These are phyloP conservation scores for Silene coronaria DNA, from an alignment of 179 eudicot species.

Conservation along the genomic window DNA sequence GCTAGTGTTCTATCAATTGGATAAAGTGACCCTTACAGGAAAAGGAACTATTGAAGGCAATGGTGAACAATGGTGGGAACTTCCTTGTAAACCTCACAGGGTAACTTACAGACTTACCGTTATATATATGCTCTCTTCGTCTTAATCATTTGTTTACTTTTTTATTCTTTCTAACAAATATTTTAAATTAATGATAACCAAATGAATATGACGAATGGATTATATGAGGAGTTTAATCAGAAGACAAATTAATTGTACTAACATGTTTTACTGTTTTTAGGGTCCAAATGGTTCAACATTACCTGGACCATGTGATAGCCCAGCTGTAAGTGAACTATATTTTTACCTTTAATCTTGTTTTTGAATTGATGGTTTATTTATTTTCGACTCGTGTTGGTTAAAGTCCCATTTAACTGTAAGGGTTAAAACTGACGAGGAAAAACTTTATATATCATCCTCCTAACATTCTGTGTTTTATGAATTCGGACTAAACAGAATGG, in stretches of 20 bases:
- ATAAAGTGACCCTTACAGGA: constrained; percentile 65
- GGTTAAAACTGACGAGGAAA: background rate
- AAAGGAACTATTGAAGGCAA: constrained; percentile 85
- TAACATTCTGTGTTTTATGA: no score
- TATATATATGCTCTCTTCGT: no score
- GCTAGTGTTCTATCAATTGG: constrained; percentile 72
- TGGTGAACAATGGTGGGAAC: constrained; percentile 94
- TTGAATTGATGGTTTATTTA: background rate
- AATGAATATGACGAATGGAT: no score
- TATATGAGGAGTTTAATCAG: no score
- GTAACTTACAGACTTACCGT: constrained; percentile 25
- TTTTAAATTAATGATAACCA: no score
- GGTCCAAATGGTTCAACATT: constrained; percentile 91
- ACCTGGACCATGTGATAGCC: constrained; percentile 97
- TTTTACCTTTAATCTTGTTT: background rate
- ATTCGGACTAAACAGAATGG: no score
- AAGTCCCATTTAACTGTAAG: no score
- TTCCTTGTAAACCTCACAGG: constrained; percentile 96
- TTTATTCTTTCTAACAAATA: no score
- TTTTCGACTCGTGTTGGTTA: background rate
- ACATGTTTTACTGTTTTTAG: constrained; percentile 31
- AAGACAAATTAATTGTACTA: no score
- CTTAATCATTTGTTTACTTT: no score
- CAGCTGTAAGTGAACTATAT: constrained; percentile 57
- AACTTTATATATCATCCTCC: background rate